Evolutionary conservation across 1,139 yeast genomes (phyloP).

Genomic region (Suhomyces guaymorum): DNA sequence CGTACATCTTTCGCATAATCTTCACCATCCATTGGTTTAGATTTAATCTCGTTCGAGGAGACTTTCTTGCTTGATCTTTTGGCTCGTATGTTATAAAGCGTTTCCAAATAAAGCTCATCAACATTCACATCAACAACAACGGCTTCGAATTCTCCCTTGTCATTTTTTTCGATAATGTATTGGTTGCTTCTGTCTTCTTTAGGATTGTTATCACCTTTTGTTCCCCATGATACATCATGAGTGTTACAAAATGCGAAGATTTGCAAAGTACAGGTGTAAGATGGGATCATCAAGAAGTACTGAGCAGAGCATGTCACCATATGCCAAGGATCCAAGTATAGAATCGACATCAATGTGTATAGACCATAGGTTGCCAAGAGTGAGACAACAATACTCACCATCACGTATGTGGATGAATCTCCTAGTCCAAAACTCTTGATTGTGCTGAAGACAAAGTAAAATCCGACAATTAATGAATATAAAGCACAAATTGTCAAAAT

Average conservation of each 20-base stretch:
- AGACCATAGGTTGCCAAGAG: conserved; percentile 90
- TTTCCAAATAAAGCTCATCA: conserved; percentile 81
- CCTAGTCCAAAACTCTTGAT: conserved; percentile 42
- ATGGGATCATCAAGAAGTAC: conserved; percentile 86
- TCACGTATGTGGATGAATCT: conserved; percentile 54
- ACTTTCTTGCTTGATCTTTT: conserved; percentile 65
- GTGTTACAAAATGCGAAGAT: conserved; percentile 94
- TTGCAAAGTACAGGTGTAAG: conserved; percentile 86
- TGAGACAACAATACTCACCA: conserved; percentile 76
- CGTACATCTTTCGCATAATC: conserved; percentile 94
- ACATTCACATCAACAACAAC: conserved; percentile 89
- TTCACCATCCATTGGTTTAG: conserved; percentile 54
- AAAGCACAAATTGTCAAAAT: conserved; percentile 75
- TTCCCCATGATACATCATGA: conserved; percentile 97
- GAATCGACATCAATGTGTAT: conserved; percentile 72
- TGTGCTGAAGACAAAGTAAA: conserved; percentile 70
- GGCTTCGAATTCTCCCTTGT: conserved; percentile 74
- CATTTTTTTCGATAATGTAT: conserved; percentile 49
- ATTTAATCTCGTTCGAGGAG: conserved; percentile 38
- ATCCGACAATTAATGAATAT: conserved; percentile 80
- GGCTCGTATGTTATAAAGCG: conserved; percentile 70
- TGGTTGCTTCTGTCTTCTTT: conserved; percentile 50
- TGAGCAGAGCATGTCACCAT: conserved; percentile 80
- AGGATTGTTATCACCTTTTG: conserved; percentile 85
- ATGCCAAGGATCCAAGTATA: conserved; percentile 95